Conservation (phyloP, 495 filamentous ascomycete genomes). For the Podospora bellae-mahoneyi region DNA sequence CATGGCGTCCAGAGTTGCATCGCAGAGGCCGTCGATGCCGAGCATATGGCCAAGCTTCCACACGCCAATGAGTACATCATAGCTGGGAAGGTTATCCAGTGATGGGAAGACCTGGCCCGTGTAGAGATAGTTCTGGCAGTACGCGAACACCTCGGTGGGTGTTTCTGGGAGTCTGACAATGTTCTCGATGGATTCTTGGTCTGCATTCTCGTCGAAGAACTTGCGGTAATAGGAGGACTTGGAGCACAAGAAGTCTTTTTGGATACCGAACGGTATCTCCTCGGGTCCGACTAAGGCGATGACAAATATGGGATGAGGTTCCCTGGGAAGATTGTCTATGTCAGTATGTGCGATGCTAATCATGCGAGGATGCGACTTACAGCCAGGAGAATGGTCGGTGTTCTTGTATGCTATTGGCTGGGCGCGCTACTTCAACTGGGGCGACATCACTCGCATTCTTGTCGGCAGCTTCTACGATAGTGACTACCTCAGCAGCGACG, state of each 20-base stretch:
- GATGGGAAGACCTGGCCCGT: constrained; percentile 45
- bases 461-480: neutral
- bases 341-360: neutral
- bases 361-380: constrained; percentile 22
- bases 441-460: neutral
- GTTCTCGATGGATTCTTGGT: constrained; percentile 38
- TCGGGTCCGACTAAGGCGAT: constrained; percentile 50
- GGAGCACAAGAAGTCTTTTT: constrained; percentile 52
- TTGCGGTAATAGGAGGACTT: constrained; percentile 47
- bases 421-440: neutral
- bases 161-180: constrained; percentile 47
- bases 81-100: constrained; percentile 40
- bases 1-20: constrained; percentile 51
- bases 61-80: constrained; percentile 48
- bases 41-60: constrained; percentile 52
- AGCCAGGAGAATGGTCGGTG: constrained; percentile 34
- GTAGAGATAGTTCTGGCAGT: constrained; percentile 51
- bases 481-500: neutral
- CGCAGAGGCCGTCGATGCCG: constrained; percentile 51
- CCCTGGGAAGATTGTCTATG: constrained; percentile 28
- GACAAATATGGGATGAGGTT: constrained; percentile 52
- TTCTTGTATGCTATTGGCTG: neutral
- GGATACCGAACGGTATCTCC: constrained; percentile 50
- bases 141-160: constrained; percentile 46
- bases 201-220: constrained; percentile 39